Base-by-base conservation (phyloP, 2,329 filamentous ascomycete species). In the Arthrobotrys conoides region DNA sequence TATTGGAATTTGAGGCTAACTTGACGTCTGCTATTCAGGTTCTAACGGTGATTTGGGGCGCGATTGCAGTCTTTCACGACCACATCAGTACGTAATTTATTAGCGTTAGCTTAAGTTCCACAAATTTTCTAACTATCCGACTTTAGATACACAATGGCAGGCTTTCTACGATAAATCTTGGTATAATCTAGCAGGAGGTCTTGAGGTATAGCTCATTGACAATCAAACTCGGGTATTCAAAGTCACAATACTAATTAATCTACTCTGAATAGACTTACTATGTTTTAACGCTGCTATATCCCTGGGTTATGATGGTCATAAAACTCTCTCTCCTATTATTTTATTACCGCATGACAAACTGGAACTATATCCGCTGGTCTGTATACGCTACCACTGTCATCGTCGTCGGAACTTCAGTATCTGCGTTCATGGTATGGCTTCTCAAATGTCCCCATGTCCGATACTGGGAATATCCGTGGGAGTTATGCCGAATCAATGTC, bases 341-440 rank as follows among this genome's bases (percentile, higher is more conserved):
- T 27, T 79, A 73, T n/a, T 79, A 70, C 33, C 49, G 66, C 18
- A 79, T 79, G 76, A 79, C 76, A 27, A 75, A 67, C 18, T 79
- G 76, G 76, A 79, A 73, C 61, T 72, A 72, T 20, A 75, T 79
- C 10, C 70, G 66, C n/a, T 73, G 65, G 67, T 73, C 70, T 12
- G 76, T 79, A 18, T 70, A 55, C 3, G 49, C 55, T n/a, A 79
- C 76, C 1, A 48, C 71, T 18, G 20, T 57, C 8, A 33, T 79
- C 3, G 69, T 75, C 9, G 41, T 64, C 22, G 64, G 55, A 33
- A 79, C 68, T 51, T 63, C 76, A 0, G 0, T 75, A 10, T 38
- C 41, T 3, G 46, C 70, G 0, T 55, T 71, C 14, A 33, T 71
- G 2, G 22, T 71, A 6, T 75, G 59, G 38, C 20, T 79, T 10